These are phyloP conservation scores for Apiosordaria backusii DNA, from an alignment of 495 filamentous ascomycete genomes.

Conservation along the genomic window DNA sequence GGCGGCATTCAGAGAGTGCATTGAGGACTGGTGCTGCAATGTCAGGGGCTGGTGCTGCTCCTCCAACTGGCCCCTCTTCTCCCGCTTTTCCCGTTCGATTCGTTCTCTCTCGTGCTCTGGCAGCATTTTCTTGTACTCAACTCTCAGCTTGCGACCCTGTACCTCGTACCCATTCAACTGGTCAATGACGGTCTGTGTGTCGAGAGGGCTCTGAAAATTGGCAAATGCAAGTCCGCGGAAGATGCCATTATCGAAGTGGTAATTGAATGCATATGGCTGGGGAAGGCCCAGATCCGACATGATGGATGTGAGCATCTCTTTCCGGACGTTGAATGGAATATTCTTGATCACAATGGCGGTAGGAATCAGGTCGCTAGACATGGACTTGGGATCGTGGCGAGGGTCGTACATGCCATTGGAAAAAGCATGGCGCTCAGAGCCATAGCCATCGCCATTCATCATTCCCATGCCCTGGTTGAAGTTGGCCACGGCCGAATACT, in stretches of 20 bases:
- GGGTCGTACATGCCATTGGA: slow-evolving; percentile 31
- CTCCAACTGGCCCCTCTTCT: slow-evolving; percentile 92
- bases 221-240: slow-evolving; percentile 96
- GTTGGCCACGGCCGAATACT: slow-evolving; percentile 24
- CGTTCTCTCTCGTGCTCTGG: slow-evolving; percentile 89
- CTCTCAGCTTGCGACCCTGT: slow-evolving; percentile 86
- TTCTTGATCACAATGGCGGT: slow-evolving; percentile 99
- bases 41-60: slow-evolving; percentile 79
- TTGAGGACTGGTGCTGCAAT: slow-evolving; percentile 77
- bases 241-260: slow-evolving; percentile 97
- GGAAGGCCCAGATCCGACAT: slow-evolving; percentile 92
- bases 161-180: slow-evolving; percentile 92
- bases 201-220: slow-evolving; percentile 94
- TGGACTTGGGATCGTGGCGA: slow-evolving; percentile 33
- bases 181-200: slow-evolving; percentile 87
- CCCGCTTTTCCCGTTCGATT: slow-evolving; percentile 95
- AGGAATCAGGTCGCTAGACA: slow-evolving; percentile 75
- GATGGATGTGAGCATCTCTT: slow-evolving; percentile 84
- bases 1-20: slow-evolving; percentile 70
- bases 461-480: slow-evolving; percentile 28
- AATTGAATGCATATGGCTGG: slow-evolving; percentile 97
- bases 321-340: slow-evolving; percentile 97
- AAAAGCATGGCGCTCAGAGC: slow-evolving; percentile 30
- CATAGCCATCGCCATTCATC: slow-evolving; percentile 32
- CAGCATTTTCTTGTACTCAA: slow-evolving; percentile 99